phyloP scores from a whole-genome alignment of 2,329 filamentous ascomycete species.

The Sordariomycetes sp. region DNA sequence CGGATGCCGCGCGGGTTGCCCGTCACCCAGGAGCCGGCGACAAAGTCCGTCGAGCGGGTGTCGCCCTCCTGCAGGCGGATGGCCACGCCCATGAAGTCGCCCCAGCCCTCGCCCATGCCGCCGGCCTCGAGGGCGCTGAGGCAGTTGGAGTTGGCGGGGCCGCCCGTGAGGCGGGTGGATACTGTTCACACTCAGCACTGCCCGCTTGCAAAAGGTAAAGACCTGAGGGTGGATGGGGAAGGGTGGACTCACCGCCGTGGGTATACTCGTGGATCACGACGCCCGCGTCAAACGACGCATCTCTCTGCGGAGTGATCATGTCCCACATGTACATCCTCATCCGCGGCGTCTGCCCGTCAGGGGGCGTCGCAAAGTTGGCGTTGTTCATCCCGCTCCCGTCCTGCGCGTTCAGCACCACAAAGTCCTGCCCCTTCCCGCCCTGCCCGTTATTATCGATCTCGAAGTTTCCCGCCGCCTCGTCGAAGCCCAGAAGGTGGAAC shows the following conservation, averaged over 20 bases:
- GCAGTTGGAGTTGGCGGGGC: conserved; percentile 40
- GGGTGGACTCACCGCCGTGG: conserved; percentile 28
- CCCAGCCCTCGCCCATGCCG: conserved; percentile 50
- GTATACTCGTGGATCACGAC: conserved; percentile 51
- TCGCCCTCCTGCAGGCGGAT: conserved; percentile 33
- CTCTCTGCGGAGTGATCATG: conserved; percentile 31
- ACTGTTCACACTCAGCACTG: conserved; percentile 18
- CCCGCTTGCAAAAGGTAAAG: no score
- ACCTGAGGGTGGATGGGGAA: conserved; percentile 10
- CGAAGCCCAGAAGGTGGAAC: conserved; percentile 46
- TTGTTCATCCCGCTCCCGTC: conserved; percentile 45
- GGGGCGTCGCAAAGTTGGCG: conserved; percentile 44
- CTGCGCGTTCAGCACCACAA: conserved; percentile 45
- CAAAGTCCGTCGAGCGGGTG: conserved; percentile 32
- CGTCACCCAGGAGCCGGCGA: conserved; percentile 38
- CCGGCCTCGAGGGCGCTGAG: conserved; percentile 34
- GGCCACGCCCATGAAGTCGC: conserved; percentile 43
- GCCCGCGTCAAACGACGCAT: conserved; percentile 47
- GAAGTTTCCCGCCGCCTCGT: conserved; percentile 48
- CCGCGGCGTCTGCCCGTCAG: conserved; percentile 36
- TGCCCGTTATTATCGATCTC: conserved; percentile 43
- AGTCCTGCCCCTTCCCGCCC: conserved; percentile 39
- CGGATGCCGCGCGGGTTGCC: conserved; percentile 34
- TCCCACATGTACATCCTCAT: conserved; percentile 53
- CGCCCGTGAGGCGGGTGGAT: conserved; percentile 48